These are phyloP conservation scores for Colletotrichum sp. DNA, from an alignment of 2,329 filamentous ascomycete species.

Conservation along the genomic window DNA sequence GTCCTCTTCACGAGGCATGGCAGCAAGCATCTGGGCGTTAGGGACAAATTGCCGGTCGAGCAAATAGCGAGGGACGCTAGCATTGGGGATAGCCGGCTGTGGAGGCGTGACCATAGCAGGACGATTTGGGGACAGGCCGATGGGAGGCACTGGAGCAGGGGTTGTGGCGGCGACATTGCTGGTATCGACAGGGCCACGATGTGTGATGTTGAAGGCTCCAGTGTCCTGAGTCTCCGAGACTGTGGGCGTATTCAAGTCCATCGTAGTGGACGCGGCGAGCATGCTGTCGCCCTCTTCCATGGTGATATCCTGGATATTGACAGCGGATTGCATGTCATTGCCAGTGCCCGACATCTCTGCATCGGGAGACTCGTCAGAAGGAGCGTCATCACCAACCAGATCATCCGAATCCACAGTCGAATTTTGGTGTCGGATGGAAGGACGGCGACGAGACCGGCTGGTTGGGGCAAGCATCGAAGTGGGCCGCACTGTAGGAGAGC, in stretches of 20 bases:
- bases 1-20: constrained; percentile 96
- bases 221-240: constrained; percentile 86
- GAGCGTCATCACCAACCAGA: constrained; percentile 80
- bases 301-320: constrained; percentile 82
- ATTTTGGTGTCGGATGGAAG: constrained; percentile 87
- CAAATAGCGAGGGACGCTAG: constrained; percentile 79
- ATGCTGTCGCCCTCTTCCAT: constrained; percentile 84
- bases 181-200: constrained; percentile 82
- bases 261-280: constrained; percentile 70
- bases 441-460: constrained; percentile 69
- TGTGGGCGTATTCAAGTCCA: constrained; percentile 78
- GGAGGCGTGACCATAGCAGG: constrained; percentile 73
- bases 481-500: constrained; percentile 60
- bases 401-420: constrained; percentile 93
- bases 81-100: constrained; percentile 73
- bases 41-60: constrained; percentile 75
- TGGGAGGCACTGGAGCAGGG: constrained; percentile 67
- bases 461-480: constrained; percentile 57
- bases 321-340: constrained; percentile 75
- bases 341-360: constrained; percentile 80
- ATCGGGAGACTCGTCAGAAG: constrained; percentile 78
- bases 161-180: constrained; percentile 79
- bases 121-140: constrained; percentile 77
- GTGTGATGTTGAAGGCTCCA: constrained; percentile 93
- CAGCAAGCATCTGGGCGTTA: constrained; percentile 77